Conservation (phyloP, 371 early-diverging fungal genomes). For the Thermomucor indicae-seudaticae region DNA sequence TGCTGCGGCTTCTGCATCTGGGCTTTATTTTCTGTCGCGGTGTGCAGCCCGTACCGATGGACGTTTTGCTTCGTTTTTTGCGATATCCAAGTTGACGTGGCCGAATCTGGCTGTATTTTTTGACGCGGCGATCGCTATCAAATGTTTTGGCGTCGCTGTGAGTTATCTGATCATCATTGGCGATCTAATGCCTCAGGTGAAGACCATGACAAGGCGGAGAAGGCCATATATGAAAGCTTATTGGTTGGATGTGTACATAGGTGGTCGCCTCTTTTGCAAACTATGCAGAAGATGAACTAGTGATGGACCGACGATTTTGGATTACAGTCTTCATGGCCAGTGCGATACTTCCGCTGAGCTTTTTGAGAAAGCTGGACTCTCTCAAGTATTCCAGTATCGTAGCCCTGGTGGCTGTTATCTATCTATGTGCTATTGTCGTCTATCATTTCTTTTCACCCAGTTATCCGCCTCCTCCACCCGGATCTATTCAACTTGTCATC, state of each 20-base stretch:
- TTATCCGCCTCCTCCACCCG: slow-evolving; percentile 39
- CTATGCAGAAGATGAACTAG: slow-evolving; percentile 13
- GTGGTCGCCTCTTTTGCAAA: slow-evolving; percentile 31
- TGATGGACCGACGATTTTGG: slow-evolving; percentile 79
- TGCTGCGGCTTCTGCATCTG: slow-evolving; percentile 72
- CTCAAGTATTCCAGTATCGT: slow-evolving; percentile 92
- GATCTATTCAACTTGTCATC: slow-evolving; percentile 45
- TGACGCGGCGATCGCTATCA: slow-evolving; percentile 97
- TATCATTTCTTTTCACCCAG: slow-evolving; percentile 64
- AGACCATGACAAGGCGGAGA: not conserved
- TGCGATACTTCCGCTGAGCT: slow-evolving; percentile 74
- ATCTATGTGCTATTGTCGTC: slow-evolving; percentile 87
- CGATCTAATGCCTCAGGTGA: slow-evolving; percentile 86
- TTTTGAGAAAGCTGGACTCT: slow-evolving; percentile 86
- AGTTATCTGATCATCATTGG: slow-evolving; percentile 98
- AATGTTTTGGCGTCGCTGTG: slow-evolving; percentile 99
- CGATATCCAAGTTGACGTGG: slow-evolving; percentile 87
- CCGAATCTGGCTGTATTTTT: slow-evolving; percentile 88
- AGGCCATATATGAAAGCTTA: not conserved
- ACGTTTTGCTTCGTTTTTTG: slow-evolving; percentile 85
- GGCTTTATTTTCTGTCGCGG: slow-evolving; percentile 79
- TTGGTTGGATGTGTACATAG: slow-evolving; percentile 10
- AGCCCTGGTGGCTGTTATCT: slow-evolving; percentile 87
- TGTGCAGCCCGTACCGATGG: slow-evolving; percentile 71
- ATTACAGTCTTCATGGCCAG: slow-evolving; percentile 71